Conservation (phyloP, 1,284 basidiomycete genomes). For the Hypsizygus ulmarius region DNA sequence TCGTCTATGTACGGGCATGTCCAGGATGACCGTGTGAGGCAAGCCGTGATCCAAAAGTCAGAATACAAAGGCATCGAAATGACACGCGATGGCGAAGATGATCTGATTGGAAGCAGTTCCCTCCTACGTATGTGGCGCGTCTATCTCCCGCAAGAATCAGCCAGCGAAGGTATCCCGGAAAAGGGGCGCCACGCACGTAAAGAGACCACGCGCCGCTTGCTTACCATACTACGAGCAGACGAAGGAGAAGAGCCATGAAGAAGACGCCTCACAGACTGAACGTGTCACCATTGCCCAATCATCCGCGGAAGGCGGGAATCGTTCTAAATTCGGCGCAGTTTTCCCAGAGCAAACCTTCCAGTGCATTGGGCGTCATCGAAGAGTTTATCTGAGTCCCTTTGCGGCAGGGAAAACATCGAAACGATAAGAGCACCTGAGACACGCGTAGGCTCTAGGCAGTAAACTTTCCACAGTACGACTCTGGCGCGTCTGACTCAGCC, state of each 20-base stretch:
- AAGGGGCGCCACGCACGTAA: slow-evolving; percentile 39
- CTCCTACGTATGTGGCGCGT: slow-evolving; percentile 29
- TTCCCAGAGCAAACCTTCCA: slow-evolving; percentile 38
- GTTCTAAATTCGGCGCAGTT: slow-evolving; percentile 33
- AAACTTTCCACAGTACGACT: not conserved
- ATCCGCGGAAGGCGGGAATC: slow-evolving; percentile 41
- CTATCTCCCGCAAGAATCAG: slow-evolving; percentile 27
- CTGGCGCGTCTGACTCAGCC: too few species aligned
- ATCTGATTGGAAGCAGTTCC: slow-evolving; percentile 27
- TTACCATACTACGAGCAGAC: slow-evolving; percentile 20
- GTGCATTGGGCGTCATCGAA: slow-evolving; percentile 30
- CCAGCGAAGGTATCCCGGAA: slow-evolving; percentile 30
- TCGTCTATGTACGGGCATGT: slow-evolving; percentile 15
- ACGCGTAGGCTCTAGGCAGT: not conserved
- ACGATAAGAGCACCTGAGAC: slow-evolving; percentile 4
- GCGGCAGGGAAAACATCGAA: slow-evolving; percentile 6
- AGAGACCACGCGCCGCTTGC: slow-evolving; percentile 28
- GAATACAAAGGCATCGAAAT: slow-evolving; percentile 17
- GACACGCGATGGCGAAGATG: slow-evolving; percentile 20
- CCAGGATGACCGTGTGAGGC: slow-evolving; percentile 22
- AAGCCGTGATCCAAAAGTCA: slow-evolving; percentile 21
- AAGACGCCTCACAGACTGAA: slow-evolving; percentile 28
- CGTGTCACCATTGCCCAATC: slow-evolving; percentile 34
- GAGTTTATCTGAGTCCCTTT: slow-evolving; percentile 29
- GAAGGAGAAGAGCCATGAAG: slow-evolving; percentile 26